phyloP scores from a whole-genome alignment of 2,329 filamentous ascomycete genomes.

The Hysterium pulicare region DNA sequence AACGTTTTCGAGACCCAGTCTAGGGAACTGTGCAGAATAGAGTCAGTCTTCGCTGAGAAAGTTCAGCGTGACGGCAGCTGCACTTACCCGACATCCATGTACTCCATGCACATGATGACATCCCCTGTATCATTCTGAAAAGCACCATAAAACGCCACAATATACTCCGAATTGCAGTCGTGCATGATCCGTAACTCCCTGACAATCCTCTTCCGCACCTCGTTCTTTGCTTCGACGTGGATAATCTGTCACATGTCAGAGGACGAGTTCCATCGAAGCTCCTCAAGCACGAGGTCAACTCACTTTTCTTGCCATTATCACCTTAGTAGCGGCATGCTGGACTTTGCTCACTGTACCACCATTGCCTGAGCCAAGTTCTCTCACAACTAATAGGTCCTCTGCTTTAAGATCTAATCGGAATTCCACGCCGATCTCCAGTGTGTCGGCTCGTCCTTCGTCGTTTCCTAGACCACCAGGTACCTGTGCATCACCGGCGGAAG shows the following conservation, averaged over 20 bases:
- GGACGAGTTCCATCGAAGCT: constrained; percentile 10
- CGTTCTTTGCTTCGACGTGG: constrained; percentile 95
- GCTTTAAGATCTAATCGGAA: constrained; percentile 90
- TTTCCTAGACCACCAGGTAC: constrained; percentile 58
- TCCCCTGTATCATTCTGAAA: constrained; percentile 96
- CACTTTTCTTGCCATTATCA: constrained; percentile 97
- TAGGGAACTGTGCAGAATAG: constrained; percentile 62
- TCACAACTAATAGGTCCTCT: constrained; percentile 88
- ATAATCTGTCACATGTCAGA: constrained; percentile 66
- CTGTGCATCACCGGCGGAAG: constrained; percentile 68
- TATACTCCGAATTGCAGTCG: constrained; percentile 93
- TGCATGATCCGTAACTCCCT: constrained; percentile 98
- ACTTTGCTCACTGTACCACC: constrained; percentile 98
- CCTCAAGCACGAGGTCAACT: constrained; percentile 10
- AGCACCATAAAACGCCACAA: constrained; percentile 96
- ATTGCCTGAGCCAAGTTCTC: constrained; percentile 93
- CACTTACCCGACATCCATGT: constrained; percentile 95
- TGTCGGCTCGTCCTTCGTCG: constrained; percentile 61
- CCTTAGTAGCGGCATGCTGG: constrained; percentile 88
- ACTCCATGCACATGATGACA: constrained; percentile 99
- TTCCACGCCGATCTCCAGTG: constrained; percentile 93
- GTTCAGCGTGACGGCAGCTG: background rate
- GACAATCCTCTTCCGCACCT: constrained; percentile 94
- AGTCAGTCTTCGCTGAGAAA: background rate
- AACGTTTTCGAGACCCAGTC: constrained; percentile 94